These are phyloP conservation scores for Hyaloscypha finlandica DNA, from an alignment of 495 filamentous ascomycete genomes.

Conservation along the genomic window DNA sequence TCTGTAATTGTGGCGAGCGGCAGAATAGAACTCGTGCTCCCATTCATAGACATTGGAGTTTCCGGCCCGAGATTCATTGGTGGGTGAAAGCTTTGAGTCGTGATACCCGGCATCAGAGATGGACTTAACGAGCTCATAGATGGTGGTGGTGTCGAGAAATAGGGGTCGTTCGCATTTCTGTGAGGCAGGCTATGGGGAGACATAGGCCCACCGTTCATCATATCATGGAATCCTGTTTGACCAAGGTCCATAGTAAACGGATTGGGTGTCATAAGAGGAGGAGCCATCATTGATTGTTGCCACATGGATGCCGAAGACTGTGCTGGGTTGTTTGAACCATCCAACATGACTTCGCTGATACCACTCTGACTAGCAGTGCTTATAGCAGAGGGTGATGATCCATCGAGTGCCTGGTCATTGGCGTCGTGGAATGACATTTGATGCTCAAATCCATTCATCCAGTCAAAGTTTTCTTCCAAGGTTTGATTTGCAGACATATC, in stretches of 20 bases:
- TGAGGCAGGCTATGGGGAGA: constrained; percentile 62
- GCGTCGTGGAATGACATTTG: constrained; percentile 66
- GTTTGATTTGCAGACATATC: constrained; percentile 57
- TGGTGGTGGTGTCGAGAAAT: constrained; percentile 63
- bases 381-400: constrained; percentile 92
- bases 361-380: constrained; percentile 90
- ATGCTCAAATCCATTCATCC: constrained; percentile 83
- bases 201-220: constrained; percentile 58
- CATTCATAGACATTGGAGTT: constrained; percentile 68
- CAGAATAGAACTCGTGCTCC: constrained; percentile 57
- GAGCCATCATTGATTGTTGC: constrained; percentile 68
- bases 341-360: constrained; percentile 90
- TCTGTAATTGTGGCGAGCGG: constrained; percentile 80
- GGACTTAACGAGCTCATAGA: constrained; percentile 66
- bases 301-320: constrained; percentile 54
- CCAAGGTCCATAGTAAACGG: constrained; percentile 63
- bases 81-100: constrained; percentile 56
- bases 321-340: constrained; percentile 68
- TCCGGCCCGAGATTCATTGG: constrained; percentile 66
- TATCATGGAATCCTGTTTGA: constrained; percentile 58
- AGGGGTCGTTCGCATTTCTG: constrained; percentile 52
- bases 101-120: constrained; percentile 50
- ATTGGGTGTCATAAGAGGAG: constrained; percentile 57
- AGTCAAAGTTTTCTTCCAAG: constrained; percentile 81
- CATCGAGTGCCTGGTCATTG: constrained; percentile 81